Base-by-base conservation (phyloP, 2,329 filamentous ascomycete genomes). In the Sphaerulina musiva region DNA sequence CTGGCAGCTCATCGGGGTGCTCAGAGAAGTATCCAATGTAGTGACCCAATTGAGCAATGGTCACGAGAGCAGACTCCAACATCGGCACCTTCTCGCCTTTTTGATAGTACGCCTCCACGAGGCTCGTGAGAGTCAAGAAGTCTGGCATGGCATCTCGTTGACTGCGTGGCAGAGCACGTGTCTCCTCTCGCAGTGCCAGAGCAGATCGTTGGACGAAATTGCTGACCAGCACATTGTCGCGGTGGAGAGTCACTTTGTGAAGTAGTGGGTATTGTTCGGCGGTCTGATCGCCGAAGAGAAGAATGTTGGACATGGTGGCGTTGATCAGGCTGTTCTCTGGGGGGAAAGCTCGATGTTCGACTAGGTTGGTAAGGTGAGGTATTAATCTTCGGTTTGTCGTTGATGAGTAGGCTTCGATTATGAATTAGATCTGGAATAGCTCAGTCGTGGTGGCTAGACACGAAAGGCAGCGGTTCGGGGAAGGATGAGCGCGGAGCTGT, bases 221-320 rank as follows among this genome's bases (percentile, higher is more conserved):
- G 62, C 76, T 78, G 46, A 85, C 76, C 26, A 85, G 74, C 48
- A 81, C 79, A 66, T 78, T 78, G 65, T 76, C 74, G 62, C 73
- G 76, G 64, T 74, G 72, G 48, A 74, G 70, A 53, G 70, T 69
- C 31, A 75, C 69, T 63, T 75, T 76, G 61, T 73, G 71, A 57
- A 87, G 72, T 60, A 85, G 81, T 61, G 73, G 74, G 66, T 85
- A 80, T 63, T 83, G 83, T 68, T 85, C 82, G 63, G 82, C 77
- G 56, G 84, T 86, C 72, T 87, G 84, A 67, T 87, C 84, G 73
- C 84, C 84, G 67, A 87, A 86, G 58, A 87, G 79, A 69, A 85
- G 78, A 55, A 74, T 66, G 65, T 77, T 77, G 67, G 69, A 67
- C 69, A 71, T 71, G n/a, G 48, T 68, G 51, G 45, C 20, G 39